Base-by-base conservation (phyloP, 768 basidiomycete genomes). In the Pulveroboletus ravenelii region DNA sequence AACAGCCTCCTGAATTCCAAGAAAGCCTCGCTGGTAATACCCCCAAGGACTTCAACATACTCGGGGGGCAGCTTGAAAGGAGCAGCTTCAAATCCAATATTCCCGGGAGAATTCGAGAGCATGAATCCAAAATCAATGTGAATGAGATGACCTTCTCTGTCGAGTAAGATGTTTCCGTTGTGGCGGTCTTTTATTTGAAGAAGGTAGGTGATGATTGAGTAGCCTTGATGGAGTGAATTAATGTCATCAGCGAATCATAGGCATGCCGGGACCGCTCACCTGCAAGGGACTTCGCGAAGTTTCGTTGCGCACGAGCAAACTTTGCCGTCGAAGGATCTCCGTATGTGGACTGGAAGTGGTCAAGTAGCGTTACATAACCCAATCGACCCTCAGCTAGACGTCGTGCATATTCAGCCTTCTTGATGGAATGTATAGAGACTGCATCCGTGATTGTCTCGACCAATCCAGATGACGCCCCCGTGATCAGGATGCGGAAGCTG, bases 41-140 rank as follows among this genome's bases (percentile, higher is more conserved):
- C 95, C 9, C 96, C 96, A 29, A 99, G 76, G 27, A 99, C 89
- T 59, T 98, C 95, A 47, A 99, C 78, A 68, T 99, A 99, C 68
- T 99, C 96, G 47, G 87, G 75, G 8, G 93, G 85, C 12, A 98
- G 72, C 68, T 99, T 99, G 79, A 99, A 99, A 1, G 96, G 96
- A 2, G 96, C 94, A n/a, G 94, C 95, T 71, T 99, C 96, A 66
- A 99, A 98, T 25, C 95, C 90, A 55, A 99, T 88, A 65, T 95
- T 95, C 17, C 95, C 95, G 0, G 96, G 96, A 1, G 94, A 93
- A 68, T 97, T 97, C 38, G 88, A 88, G 31, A 98, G 78, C 78
- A 98, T 95, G 73, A 98, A 98, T 2, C 96, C 96, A 65, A 98
- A 99, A 68, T 98, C 96, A 53, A 99, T 99, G 67, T 99, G 91